Evolutionary conservation across 306 rosid genomes (phyloP).

Genomic region (Acacia crassicarpa): DNA sequence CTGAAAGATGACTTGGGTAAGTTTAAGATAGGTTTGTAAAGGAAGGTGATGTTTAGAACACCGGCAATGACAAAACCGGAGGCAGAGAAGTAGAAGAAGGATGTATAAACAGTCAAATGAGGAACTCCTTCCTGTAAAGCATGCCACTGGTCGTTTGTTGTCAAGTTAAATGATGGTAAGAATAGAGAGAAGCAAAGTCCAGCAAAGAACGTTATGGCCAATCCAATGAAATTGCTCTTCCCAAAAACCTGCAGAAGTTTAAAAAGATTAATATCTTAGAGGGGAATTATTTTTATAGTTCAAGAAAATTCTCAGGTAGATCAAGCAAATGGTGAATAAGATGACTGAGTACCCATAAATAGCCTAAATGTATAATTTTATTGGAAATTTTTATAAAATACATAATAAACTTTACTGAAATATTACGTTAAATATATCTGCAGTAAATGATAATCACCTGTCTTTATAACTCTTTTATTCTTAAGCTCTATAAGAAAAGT

Average conservation of each 20-base stretch:
- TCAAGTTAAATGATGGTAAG: slow-evolving; percentile 86
- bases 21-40: slow-evolving; percentile 71
- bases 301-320: neutral
- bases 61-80: slow-evolving; percentile 71
- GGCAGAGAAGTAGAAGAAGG: slow-evolving; percentile 81
- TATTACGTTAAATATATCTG: neutral
- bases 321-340: neutral
- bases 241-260: slow-evolving; percentile 67
- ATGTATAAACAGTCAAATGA: slow-evolving; percentile 72
- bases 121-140: slow-evolving; percentile 70
- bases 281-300: neutral
- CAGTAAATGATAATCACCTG: slow-evolving; percentile 19
- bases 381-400: neutral
- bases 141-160: slow-evolving; percentile 92
- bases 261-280: neutral
- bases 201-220: slow-evolving; percentile 67
- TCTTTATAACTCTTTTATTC: slow-evolving; percentile 80
- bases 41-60: slow-evolving; percentile 70
- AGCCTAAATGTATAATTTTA: neutral
- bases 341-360: neutral
- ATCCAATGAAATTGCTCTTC: slow-evolving; percentile 59
- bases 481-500: slow-evolving; percentile 75
- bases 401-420: neutral
- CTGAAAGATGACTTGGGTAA: slow-evolving; percentile 69
- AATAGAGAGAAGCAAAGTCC: slow-evolving; percentile 82